Percentiles rank a stretch among this genome's conserved stretches.
Evolutionary conservation across 2,329 filamentous ascomycete genomes (phyloP).

Genomic region (Alternaria sp.): DNA sequence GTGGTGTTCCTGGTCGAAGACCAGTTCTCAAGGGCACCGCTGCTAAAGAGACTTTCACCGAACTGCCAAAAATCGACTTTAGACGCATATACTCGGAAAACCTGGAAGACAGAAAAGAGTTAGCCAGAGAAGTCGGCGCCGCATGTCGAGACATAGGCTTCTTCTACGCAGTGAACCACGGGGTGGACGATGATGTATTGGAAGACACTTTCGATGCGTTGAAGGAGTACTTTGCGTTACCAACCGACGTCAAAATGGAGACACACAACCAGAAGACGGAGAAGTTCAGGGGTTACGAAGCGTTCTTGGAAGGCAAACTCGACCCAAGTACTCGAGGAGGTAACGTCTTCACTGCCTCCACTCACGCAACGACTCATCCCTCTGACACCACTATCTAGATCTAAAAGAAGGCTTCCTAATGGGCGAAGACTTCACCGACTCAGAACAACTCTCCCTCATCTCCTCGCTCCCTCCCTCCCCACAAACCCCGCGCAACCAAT

Average conservation of each 20-base stretch:
- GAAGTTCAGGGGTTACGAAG: constrained; percentile 46
- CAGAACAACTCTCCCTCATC: constrained; percentile 35
- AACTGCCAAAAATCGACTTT: constrained; percentile 41
- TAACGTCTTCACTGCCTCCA: constrained; percentile 4
- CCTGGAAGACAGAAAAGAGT: constrained; percentile 28
- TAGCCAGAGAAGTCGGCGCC: constrained; percentile 39
- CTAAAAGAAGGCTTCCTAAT: constrained; percentile 46
- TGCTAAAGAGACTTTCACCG: constrained; percentile 33
- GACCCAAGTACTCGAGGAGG: constrained; percentile 45
- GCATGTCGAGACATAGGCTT: constrained; percentile 45
- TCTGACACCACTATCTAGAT: constrained; percentile 20
- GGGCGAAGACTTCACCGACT: constrained; percentile 44
- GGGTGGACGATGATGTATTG: constrained; percentile 35
- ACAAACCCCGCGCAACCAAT: constrained; percentile 37
- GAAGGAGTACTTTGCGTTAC: constrained; percentile 40
- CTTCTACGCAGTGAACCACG: constrained; percentile 43
- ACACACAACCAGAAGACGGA: constrained; percentile 44
- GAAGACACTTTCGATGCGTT: constrained; percentile 38
- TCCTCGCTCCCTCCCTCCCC: constrained; percentile 17
- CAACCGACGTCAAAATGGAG: constrained; percentile 45
- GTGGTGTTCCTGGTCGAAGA: constrained; percentile 35
- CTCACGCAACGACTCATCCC: too few species aligned
- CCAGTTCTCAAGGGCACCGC: constrained; percentile 31
- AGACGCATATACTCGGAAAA: constrained; percentile 36
- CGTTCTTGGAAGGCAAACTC: constrained; percentile 44